Base-by-base conservation (phyloP, 768 basidiomycete genomes). In the Steccherinum ochraceum region DNA sequence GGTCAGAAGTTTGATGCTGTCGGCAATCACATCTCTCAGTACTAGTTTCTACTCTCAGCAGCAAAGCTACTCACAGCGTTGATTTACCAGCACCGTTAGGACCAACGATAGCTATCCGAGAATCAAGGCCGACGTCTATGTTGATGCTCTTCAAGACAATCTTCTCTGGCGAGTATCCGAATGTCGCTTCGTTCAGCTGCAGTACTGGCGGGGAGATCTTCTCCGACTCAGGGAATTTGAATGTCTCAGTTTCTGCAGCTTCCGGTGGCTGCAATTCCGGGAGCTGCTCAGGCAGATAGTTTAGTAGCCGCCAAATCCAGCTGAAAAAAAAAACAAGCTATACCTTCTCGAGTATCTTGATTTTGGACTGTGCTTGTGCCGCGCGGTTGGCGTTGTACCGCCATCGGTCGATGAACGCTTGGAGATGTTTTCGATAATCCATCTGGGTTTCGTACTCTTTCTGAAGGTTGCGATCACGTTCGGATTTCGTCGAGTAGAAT, bases 361-460 rank as follows among this genome's bases (percentile, higher is more conserved):
- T 84, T 61, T 78, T 83, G 50, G 75, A 78, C 60, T 54, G 61
- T 21, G 62, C 62, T 27, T 62, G 61, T 67, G 53, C 67, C 79
- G 86, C 87, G 60, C 94, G 79, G 65, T 95, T 95, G 51, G 93
- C 93, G 59, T 97, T 97, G 69, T 97, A 97, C 60, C 95, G 77
- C 96, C 96, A 99, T 48, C 93, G 78, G 61, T 98, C 96, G 59
- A 99, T 97, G 72, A 96, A 99, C 0, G 95, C 93, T 64, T 98
- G 95, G 24, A 98, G 70, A 72, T 96, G 92, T 61, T 89, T 88
- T 50, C 96, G 80, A 65, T 98, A 98, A 10, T 89, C 86, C 80
- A 96, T 84, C 68, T 99, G 96, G 0, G 92, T 75, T 26, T 98
- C 95, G 67, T 98, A 99, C 67, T 98, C 95, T 69, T 93, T 93